Conservation (phyloP, 2,329 filamentous ascomycete genomes). For the Clonostachys sp. region DNA sequence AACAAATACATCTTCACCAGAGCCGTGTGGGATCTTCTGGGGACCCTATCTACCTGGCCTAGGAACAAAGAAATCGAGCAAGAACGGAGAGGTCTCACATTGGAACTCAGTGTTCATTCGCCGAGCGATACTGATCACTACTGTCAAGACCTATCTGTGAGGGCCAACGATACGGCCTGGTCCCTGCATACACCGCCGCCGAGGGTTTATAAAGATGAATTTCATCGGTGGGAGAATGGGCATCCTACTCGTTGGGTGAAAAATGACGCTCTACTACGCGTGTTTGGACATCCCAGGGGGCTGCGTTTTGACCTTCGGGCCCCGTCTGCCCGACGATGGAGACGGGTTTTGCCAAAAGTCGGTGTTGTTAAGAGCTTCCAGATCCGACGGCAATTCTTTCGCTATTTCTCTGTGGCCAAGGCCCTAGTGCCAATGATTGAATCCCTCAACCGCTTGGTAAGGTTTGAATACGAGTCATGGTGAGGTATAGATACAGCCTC, state of each 20-base stretch:
- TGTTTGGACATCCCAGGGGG: background rate
- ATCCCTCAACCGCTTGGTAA: background rate
- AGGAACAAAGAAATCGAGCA: background rate
- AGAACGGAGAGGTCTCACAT: background rate
- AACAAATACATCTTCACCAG: background rate
- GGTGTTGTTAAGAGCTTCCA: background rate
- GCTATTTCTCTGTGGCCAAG: background rate
- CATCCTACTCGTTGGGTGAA: background rate
- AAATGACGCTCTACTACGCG: background rate
- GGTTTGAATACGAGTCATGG: background rate
- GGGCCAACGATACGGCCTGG: background rate
- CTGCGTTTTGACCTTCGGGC: background rate
- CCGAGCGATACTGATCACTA: background rate
- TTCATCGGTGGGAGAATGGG: background rate
- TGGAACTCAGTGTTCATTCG: constrained; percentile 2
- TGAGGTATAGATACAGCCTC: background rate
- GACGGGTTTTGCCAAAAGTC: background rate
- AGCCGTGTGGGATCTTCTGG: background rate
- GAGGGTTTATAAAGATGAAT: background rate
- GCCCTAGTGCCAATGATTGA: background rate
- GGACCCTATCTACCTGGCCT: background rate
- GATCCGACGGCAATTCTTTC: background rate
- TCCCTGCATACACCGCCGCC: background rate
- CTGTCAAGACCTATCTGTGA: background rate
- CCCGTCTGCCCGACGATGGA: background rate